Conservation (phyloP, 306 rosid species). For the Trifolium dubium region DNA sequence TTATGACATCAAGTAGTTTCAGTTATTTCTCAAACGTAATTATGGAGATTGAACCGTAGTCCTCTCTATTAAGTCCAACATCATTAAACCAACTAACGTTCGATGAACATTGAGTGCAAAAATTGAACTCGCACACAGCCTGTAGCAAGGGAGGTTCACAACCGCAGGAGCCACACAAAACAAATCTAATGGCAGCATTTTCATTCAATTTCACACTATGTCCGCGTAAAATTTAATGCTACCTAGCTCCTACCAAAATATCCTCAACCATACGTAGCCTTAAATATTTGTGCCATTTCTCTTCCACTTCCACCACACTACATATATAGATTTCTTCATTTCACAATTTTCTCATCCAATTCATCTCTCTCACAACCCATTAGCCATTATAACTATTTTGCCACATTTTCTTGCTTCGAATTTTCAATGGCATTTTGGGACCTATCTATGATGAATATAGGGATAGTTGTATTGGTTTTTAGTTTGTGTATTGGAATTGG, state of each 20-base stretch:
- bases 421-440: slow-evolving; percentile 16
- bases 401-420: not conserved
- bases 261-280: slow-evolving; percentile 55
- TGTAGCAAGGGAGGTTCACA: no score
- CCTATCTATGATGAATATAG: slow-evolving; percentile 7
- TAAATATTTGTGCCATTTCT: not conserved
- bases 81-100: no score
- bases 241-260: slow-evolving; percentile 43
- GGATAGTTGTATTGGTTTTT: slow-evolving; percentile 43
- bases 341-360: slow-evolving; percentile 40
- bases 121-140: no score
- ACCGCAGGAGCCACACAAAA: no score
- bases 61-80: no score
- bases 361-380: not conserved
- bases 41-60: no score
- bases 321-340: slow-evolving; percentile 40
- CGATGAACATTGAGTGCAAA: no score
- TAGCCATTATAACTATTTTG: not conserved
- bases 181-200: not conserved
- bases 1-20: no score
- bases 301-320: slow-evolving; percentile 39
- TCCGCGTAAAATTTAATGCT: slow-evolving; percentile 84
- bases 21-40: no score
- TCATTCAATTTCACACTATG: slow-evolving; percentile 44
- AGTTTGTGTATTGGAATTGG: slow-evolving; percentile 43